phyloP scores from a whole-genome alignment of 495 filamentous ascomycete species.

The Recurvomyces mirabilis region DNA sequence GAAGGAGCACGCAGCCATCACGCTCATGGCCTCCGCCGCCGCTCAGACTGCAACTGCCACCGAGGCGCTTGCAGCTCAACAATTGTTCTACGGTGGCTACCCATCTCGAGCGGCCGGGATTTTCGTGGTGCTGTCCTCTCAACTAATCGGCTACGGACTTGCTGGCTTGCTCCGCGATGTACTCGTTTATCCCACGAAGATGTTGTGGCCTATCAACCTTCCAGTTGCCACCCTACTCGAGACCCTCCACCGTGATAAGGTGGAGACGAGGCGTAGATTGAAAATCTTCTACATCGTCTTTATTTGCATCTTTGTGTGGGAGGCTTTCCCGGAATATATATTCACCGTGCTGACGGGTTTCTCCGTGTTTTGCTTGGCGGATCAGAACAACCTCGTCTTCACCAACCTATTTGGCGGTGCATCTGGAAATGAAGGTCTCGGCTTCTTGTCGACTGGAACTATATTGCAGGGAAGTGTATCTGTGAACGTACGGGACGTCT shows the following conservation, averaged over 20 bases:
- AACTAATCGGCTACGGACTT: conserved; percentile 44
- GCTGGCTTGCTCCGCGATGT: conserved; percentile 42
- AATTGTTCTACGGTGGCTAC: conserved; percentile 36
- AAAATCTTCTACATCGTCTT: conserved; percentile 36
- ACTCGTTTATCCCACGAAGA: conserved; percentile 43
- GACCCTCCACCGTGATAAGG: conserved; percentile 27
- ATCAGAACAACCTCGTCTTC: conserved; percentile 34
- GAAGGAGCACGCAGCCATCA: conserved; percentile 38
- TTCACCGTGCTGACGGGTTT: conserved; percentile 43
- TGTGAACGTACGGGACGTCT: no score
- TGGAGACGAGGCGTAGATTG: conserved; percentile 30
- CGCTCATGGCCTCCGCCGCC: conserved; percentile 36
- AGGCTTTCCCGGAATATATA: conserved; percentile 48
- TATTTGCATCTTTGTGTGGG: conserved; percentile 35
- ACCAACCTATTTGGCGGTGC: conserved; percentile 44
- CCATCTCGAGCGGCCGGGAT: conserved; percentile 30
- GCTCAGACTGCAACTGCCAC: conserved; percentile 28
- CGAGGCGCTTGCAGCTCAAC: conserved; percentile 33
- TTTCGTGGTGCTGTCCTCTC: conserved; percentile 34
- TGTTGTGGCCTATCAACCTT: conserved; percentile 36
- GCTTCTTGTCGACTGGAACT: conserved; percentile 48
- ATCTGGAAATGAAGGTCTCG: conserved; percentile 40
- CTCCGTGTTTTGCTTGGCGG: conserved; percentile 47
- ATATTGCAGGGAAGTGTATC: no score
- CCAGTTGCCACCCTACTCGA: conserved; percentile 36